phyloP scores from a whole-genome alignment of 257 asterid species.

The Dorcoceras hygrometricum region DNA sequence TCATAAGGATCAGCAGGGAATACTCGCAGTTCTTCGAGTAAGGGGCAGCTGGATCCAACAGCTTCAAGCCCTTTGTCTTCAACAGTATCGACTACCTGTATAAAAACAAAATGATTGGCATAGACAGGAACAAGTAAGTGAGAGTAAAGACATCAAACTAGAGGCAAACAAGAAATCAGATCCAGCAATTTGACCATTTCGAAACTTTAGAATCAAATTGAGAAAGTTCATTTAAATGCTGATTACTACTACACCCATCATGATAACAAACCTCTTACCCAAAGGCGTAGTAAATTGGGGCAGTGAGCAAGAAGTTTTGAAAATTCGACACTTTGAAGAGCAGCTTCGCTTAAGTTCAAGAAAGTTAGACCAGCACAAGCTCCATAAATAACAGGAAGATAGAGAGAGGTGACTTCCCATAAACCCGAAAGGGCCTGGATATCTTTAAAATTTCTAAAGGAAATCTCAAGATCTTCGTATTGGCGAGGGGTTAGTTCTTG shows the following conservation, averaged over 20 bases:
- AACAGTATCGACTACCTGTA: conserved; percentile 68
- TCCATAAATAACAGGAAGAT: conserved; percentile 62
- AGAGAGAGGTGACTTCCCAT: conserved; percentile 49
- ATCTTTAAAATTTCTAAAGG: conserved; percentile 47
- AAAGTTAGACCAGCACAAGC: conserved; percentile 64
- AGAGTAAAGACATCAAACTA: neutral
- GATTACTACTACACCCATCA: conserved; percentile 6
- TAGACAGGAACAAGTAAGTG: neutral
- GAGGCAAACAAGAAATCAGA: neutral
- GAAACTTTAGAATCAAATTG: too few species aligned
- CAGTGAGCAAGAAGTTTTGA: conserved; percentile 60
- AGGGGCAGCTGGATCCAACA: conserved; percentile 67
- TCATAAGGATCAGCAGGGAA: conserved; percentile 69
- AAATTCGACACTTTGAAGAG: conserved; percentile 60
- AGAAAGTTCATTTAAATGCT: neutral
- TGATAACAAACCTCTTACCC: conserved; percentile 53
- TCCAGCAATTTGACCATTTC: neutral
- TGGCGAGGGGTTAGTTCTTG: conserved; percentile 58
- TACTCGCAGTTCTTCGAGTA: conserved; percentile 81
- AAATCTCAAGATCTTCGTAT: conserved; percentile 44
- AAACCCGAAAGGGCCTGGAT: conserved; percentile 67
- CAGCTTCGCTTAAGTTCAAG: conserved; percentile 59
- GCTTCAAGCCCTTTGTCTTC: conserved; percentile 87
- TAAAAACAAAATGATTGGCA: neutral
- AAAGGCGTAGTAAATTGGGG: conserved; percentile 70